Conservation (phyloP, 1,284 basidiomycete genomes). For the Athelia sp. region DNA sequence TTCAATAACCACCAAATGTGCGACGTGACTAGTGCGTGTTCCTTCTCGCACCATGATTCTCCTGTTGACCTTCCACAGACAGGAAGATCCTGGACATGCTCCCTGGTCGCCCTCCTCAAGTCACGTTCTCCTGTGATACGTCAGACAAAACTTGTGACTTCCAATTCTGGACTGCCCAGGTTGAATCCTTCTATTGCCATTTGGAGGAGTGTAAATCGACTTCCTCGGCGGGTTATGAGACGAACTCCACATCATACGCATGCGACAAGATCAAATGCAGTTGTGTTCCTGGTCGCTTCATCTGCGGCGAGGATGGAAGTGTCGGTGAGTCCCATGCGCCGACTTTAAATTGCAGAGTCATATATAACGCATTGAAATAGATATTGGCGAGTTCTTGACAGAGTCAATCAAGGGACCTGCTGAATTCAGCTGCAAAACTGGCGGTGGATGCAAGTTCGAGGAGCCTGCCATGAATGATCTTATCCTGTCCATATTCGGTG, state of each 20-base stretch:
- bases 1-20: conserved; percentile 96
- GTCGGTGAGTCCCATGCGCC: conserved; percentile 67
- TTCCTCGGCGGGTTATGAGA: conserved; percentile 43
- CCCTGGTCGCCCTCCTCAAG: conserved; percentile 85
- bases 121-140: conserved; percentile 87
- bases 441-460: conserved; percentile 79
- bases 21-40: conserved; percentile 85
- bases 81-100: conserved; percentile 89
- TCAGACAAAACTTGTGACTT: conserved; percentile 71
- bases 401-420: conserved; percentile 93
- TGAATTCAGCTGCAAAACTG: conserved; percentile 78
- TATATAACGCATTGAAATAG: conserved; percentile 33
- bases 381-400: conserved; percentile 90
- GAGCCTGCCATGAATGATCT: conserved; percentile 96
- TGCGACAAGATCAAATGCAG: conserved; percentile 86
- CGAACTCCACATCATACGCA: conserved; percentile 70
- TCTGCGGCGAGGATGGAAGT: conserved; percentile 94
- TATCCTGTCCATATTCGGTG: conserved; percentile 92
- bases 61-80: conserved; percentile 38
- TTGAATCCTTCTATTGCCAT: conserved; percentile 95
- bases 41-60: conserved; percentile 3
- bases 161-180: conserved; percentile 95
- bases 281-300: conserved; percentile 89
- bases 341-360: background rate
- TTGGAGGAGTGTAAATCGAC: conserved; percentile 55